phyloP scores from a whole-genome alignment of 345 rosid species.

The Salix koriyanagi region DNA sequence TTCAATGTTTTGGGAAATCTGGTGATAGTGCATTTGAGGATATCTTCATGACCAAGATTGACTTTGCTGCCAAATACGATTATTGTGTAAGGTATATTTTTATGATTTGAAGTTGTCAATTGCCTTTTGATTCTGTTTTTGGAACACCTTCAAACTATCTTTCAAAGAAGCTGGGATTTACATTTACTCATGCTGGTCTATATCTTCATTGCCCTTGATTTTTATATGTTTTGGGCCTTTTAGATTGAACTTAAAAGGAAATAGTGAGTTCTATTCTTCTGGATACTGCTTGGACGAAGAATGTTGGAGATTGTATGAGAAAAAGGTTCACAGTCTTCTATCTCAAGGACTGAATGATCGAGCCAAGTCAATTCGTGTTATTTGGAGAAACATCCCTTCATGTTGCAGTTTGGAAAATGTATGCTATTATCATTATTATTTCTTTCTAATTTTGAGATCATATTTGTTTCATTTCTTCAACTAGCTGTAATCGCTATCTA shows the following conservation, averaged over 20 bases:
- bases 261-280: constrained; percentile 35
- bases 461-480: neutral
- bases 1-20: constrained; percentile 61
- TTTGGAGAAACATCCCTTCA: constrained; percentile 63
- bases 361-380: constrained; percentile 65
- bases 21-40: constrained; percentile 80
- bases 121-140: neutral
- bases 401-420: constrained; percentile 63
- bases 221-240: constrained; percentile 21
- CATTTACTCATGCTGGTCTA: neutral
- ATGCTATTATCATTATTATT: constrained; percentile 20
- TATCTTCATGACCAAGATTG: constrained; percentile 64
- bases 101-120: constrained; percentile 6
- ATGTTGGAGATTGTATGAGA: constrained; percentile 82
- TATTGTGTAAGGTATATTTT: constrained; percentile 56
- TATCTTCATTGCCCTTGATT: constrained; percentile 6
- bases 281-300: constrained; percentile 89
- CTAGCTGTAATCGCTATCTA: constrained; percentile 7
- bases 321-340: constrained; percentile 60
- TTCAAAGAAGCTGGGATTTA: neutral
- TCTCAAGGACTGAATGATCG: constrained; percentile 74
- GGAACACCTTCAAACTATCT: too few relatives aligned
- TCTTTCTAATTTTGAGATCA: neutral
- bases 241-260: constrained; percentile 69
- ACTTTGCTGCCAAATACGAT: constrained; percentile 77